A percentile compares a stretch with the other conserved stretches of the same genome.
Conservation (phyloP, 2,329 filamentous ascomycete genomes). For the Cordyceps militaris region DNA sequence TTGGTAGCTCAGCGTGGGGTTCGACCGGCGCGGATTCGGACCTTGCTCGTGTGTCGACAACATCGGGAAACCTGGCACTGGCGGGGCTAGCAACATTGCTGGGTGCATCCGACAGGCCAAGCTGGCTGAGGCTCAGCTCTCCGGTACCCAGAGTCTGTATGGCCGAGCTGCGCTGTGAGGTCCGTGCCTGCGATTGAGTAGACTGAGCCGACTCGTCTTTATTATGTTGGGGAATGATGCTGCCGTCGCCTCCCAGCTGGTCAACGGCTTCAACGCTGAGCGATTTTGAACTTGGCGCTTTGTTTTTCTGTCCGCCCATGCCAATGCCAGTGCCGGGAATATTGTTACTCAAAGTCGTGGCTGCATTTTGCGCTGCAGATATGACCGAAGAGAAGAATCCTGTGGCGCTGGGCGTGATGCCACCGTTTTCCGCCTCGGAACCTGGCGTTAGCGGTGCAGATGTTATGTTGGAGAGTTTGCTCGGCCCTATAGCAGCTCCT, state of each 20-base stretch:
- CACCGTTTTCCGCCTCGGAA: slow-evolving; percentile 57
- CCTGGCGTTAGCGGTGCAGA: slow-evolving; percentile 63
- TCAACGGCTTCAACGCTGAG: slow-evolving; percentile 21
- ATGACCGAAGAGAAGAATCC: slow-evolving; percentile 94
- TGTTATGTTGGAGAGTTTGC: slow-evolving; percentile 77
- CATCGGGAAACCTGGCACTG: slow-evolving; percentile 47
- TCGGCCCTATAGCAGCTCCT: slow-evolving; percentile 57
- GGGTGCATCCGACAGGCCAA: slow-evolving; percentile 65
- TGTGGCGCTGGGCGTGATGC: slow-evolving; percentile 47
- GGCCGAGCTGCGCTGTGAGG: slow-evolving; percentile 60
- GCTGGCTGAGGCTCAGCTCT: slow-evolving; percentile 79
- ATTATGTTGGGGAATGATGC: slow-evolving; percentile 26
- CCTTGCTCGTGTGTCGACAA: slow-evolving; percentile 38
- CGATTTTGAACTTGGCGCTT: slow-evolving; percentile 18
- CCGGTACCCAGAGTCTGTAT: slow-evolving; percentile 85
- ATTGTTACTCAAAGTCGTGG: slow-evolving; percentile 65
- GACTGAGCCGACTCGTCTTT: not conserved
- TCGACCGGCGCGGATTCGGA: slow-evolving; percentile 56
- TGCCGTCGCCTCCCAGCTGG: slow-evolving; percentile 4
- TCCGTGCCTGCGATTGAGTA: not conserved
- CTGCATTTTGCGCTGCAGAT: slow-evolving; percentile 87
- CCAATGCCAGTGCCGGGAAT: slow-evolving; percentile 59
- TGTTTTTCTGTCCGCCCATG: slow-evolving; percentile 34
- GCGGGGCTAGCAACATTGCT: slow-evolving; percentile 49
- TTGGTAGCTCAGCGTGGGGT: slow-evolving; percentile 21